These are phyloP conservation scores for Xylaria palmicola DNA, from an alignment of 495 filamentous ascomycete genomes.

Conservation along the genomic window DNA sequence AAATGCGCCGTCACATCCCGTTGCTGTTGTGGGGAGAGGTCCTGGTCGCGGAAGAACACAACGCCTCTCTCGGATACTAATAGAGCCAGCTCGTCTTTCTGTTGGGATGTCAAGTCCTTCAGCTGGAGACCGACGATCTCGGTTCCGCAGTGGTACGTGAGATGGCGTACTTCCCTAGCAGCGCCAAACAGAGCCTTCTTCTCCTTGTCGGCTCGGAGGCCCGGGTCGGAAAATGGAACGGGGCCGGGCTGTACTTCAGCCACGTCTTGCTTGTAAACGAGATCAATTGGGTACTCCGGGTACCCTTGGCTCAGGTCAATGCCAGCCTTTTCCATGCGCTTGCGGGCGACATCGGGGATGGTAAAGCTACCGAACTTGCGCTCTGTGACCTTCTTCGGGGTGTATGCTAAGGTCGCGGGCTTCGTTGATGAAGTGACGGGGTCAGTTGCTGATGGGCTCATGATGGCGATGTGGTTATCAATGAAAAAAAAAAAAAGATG, in stretches of 20 bases:
- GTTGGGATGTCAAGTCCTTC: slow-evolving; percentile 57
- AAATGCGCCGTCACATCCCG: slow-evolving; percentile 60
- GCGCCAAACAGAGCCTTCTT: slow-evolving; percentile 57
- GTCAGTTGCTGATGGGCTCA: not conserved
- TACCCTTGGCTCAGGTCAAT: slow-evolving; percentile 56
- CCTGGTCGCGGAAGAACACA: slow-evolving; percentile 67
- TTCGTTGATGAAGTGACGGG: slow-evolving; percentile 37
- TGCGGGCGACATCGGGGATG: slow-evolving; percentile 44
- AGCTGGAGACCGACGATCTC: slow-evolving; percentile 68
- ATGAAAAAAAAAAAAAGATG: not conserved
- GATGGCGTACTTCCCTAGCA: slow-evolving; percentile 48
- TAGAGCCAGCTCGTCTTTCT: slow-evolving; percentile 69
- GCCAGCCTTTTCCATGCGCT: slow-evolving; percentile 52
- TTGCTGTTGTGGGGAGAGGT: slow-evolving; percentile 55
- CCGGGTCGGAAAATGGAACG: slow-evolving; percentile 41
- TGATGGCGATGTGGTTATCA: not conserved
- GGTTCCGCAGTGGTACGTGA: slow-evolving; percentile 65
- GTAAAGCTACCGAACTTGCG: slow-evolving; percentile 53
- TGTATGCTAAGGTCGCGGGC: slow-evolving; percentile 45
- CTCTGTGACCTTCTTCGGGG: slow-evolving; percentile 45
- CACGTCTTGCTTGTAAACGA: slow-evolving; percentile 55
- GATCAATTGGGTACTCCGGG: slow-evolving; percentile 55
- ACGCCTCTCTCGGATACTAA: slow-evolving; percentile 67
- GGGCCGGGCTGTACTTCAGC: not conserved
- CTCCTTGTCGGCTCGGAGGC: slow-evolving; percentile 51